Evolutionary conservation across 352 stramenopile species (phyloP).

Genomic region (Peronospora tabacina): DNA sequence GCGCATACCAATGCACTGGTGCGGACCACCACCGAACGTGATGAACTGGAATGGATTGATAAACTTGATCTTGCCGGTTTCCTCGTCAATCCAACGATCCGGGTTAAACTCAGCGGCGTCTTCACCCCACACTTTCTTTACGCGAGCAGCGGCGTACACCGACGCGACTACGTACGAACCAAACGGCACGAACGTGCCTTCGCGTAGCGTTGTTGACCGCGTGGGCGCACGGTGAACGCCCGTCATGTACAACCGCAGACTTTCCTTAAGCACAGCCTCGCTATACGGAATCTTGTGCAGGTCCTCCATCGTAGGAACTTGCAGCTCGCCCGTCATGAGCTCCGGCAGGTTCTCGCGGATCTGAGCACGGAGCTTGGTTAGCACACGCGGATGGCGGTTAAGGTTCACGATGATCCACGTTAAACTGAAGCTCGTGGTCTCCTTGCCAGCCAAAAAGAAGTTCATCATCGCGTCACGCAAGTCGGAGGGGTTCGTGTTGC

Average conservation of each 20-base stretch:
- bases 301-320: constrained; percentile 33
- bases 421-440: constrained; percentile 62
- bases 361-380: constrained; percentile 40
- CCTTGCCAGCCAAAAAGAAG: constrained; percentile 62
- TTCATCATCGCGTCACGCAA: constrained; percentile 61
- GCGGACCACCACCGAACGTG: constrained; percentile 48
- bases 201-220: constrained; percentile 40
- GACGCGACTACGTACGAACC: constrained; percentile 40
- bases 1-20: constrained; percentile 44
- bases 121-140: constrained; percentile 41
- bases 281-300: constrained; percentile 51
- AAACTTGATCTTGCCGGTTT: constrained; percentile 26
- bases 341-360: constrained; percentile 33
- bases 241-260: constrained; percentile 52
- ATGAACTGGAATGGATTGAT: constrained; percentile 29
- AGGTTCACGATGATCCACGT: constrained; percentile 74
- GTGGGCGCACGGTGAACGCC: constrained; percentile 29
- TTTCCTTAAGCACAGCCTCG: constrained; percentile 51
- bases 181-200: constrained; percentile 39
- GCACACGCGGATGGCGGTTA: constrained; percentile 46
- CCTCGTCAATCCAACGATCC: constrained; percentile 47
- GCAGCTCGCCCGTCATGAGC: constrained; percentile 12
- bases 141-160: constrained; percentile 39
- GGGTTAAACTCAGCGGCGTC: constrained; percentile 32
- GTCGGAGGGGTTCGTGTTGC: constrained; percentile 1